Evolutionary conservation across 2,329 filamentous ascomycete species (phyloP).

Genomic region (Pezicula carpinea): DNA sequence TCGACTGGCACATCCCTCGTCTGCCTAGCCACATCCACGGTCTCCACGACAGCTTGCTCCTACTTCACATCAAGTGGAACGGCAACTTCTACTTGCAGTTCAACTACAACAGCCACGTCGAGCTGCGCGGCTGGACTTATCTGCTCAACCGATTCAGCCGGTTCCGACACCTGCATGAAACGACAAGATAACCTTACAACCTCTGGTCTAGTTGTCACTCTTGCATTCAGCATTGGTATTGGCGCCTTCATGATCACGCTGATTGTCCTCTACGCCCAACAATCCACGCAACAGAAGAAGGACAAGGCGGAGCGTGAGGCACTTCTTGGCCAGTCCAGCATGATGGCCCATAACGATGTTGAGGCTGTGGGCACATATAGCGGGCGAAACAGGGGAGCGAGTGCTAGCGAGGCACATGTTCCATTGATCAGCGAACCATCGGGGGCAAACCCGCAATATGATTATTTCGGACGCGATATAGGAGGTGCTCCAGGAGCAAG

Average conservation of each 20-base stretch:
- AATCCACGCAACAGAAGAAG: not conserved
- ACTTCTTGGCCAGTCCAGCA: not conserved
- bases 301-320: not conserved
- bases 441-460: constrained; percentile 4
- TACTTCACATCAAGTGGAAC: not conserved
- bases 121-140: constrained; percentile 17
- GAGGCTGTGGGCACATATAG: constrained; percentile 8
- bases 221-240: constrained; percentile 16
- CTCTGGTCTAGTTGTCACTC: constrained; percentile 18
- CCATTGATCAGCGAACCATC: constrained; percentile 11
- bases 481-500: not conserved
- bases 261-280: constrained; percentile 3
- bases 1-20: constrained; percentile 1
- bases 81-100: constrained; percentile 10
- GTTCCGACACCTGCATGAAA: constrained; percentile 16
- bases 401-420: constrained; percentile 7
- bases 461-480: constrained; percentile 8
- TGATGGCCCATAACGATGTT: constrained; percentile 6
- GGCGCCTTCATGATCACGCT: constrained; percentile 9
- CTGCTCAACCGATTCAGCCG: constrained; percentile 12
- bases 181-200: constrained; percentile 16
- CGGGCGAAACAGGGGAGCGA: not conserved
- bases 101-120: constrained; percentile 9
- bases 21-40: constrained; percentile 13
- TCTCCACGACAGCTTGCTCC: constrained; percentile 10